Evolutionary conservation across 2,329 filamentous ascomycete genomes (phyloP), one percentile per base, ranked within the genome.

Genomic region (Ophiocordyceps robertsii): DNA sequence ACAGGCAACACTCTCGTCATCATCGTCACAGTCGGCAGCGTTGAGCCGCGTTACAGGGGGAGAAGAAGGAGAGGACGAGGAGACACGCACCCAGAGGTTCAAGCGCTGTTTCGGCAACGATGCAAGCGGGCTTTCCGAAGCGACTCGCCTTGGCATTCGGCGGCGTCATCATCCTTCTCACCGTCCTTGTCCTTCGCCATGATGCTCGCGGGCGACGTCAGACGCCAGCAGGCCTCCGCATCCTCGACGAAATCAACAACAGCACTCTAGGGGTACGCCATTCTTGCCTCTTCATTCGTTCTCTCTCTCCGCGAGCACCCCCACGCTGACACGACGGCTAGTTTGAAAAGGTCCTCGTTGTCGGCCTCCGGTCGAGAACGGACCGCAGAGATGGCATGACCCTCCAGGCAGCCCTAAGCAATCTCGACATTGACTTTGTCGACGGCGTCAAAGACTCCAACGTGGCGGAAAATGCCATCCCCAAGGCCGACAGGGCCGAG

Each of bases 331-430:
- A 14, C 16, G 33, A 17, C 9, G 45, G 29, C 12, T 33, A 73
- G 71, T 76, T 76, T 47, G 58, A 69, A 31, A 62, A 69, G 39
- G 67, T 76, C 14, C 65, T 74, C 46, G 68, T 70, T 16, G 62
- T 77, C 35, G 72, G 69, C 37, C 62, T 75, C 4, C 67, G 69
- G 1, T 59, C 61, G 29, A 58, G 72, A 3, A 68, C 62, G 24
- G 73, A 76, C 48, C 65, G 70, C 11, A 63, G 68, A 36, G 69
- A 76, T 56, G 59, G 65, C 1, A 64, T 75, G 51, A 57, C 61
- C 1, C 55, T 73, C 6, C 65, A 67, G 2, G 68, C 68, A 2
- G 62, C 63, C 1, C 58, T 70, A 6, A 71, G 60, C 21, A 62
- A 62, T 11, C 50, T 75, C 9, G 51, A 61, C 0, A 51, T 75